Evolutionary conservation across 495 filamentous ascomycete genomes (phyloP).

Genomic region (Hyaloscypha variabilis): DNA sequence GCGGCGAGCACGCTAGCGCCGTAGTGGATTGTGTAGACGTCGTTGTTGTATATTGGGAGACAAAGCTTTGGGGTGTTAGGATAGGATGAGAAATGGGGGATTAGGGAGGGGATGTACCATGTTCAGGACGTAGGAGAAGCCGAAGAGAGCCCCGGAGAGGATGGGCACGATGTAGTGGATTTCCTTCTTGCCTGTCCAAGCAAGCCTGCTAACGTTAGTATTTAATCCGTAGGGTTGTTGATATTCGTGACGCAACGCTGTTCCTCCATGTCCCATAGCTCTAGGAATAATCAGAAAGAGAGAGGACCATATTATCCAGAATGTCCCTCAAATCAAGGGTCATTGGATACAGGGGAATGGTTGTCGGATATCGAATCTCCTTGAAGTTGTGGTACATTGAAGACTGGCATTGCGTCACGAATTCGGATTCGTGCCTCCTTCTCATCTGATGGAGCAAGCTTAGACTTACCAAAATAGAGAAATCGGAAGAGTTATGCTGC

Average conservation of each 20-base stretch:
- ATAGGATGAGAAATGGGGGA: neutral
- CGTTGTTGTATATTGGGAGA: constrained; percentile 50
- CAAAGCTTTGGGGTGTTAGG: neutral
- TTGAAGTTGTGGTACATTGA: too few relatives aligned
- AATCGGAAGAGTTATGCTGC: constrained; percentile 53
- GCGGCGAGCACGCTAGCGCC: constrained; percentile 63
- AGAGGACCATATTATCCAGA: too few relatives aligned
- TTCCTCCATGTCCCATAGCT: too few relatives aligned
- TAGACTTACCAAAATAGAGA: constrained; percentile 42
- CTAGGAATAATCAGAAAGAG: too few relatives aligned
- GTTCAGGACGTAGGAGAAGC: constrained; percentile 13
- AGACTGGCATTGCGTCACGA: too few relatives aligned
- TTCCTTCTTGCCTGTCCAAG: constrained; percentile 41
- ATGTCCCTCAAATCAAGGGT: too few relatives aligned
- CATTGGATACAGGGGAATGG: too few relatives aligned
- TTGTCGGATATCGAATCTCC: too few relatives aligned
- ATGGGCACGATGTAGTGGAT: constrained; percentile 47
- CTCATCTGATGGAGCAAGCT: neutral
- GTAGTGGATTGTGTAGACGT: constrained; percentile 58
- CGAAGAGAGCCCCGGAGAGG: constrained; percentile 60
- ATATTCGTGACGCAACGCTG: too few relatives aligned
- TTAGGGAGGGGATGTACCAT: neutral
- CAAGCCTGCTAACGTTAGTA: constrained; percentile 32
- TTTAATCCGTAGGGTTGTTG: too few relatives aligned
- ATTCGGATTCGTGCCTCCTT: too few relatives aligned